Evolutionary conservation across 2,329 filamentous ascomycete genomes (phyloP).

Genomic region (Cercospora berteroae): DNA sequence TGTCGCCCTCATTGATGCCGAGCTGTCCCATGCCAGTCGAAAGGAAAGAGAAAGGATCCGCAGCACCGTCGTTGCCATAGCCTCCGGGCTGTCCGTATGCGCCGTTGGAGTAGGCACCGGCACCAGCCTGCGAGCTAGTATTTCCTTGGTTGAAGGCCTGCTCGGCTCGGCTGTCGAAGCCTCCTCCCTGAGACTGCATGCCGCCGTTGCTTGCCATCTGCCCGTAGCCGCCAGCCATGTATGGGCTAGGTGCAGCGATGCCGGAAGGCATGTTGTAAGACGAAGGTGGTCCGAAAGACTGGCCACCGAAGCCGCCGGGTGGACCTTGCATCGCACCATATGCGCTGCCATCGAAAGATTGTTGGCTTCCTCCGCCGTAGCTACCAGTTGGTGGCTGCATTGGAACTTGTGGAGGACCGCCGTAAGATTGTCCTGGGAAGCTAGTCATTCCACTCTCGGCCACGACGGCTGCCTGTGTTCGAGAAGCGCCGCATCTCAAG

Average conservation of each 20-base stretch:
- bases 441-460: constrained; percentile 75
- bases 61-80: constrained; percentile 54
- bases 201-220: constrained; percentile 60
- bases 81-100: constrained; percentile 48
- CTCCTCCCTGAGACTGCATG: constrained; percentile 67
- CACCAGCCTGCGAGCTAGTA: constrained; percentile 66
- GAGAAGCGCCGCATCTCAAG: constrained; percentile 90
- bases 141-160: constrained; percentile 82
- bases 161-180: constrained; percentile 92
- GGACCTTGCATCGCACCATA: constrained; percentile 57
- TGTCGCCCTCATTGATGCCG: constrained; percentile 60
- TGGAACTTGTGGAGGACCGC: constrained; percentile 81
- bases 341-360: constrained; percentile 8
- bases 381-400: constrained; percentile 65
- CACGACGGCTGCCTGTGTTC: constrained; percentile 88
- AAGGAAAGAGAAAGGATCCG: constrained; percentile 77
- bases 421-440: constrained; percentile 41
- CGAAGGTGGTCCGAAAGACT: constrained; percentile 85
- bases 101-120: constrained; percentile 63
- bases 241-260: constrained; percentile 74
- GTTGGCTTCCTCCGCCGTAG: constrained; percentile 54
- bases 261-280: constrained; percentile 87
- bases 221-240: constrained; percentile 75
- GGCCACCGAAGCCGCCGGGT: constrained; percentile 55
- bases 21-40: constrained; percentile 70